Conservation (phyloP, 2,329 filamentous ascomycete species). For the Microdochium nivale region DNA sequence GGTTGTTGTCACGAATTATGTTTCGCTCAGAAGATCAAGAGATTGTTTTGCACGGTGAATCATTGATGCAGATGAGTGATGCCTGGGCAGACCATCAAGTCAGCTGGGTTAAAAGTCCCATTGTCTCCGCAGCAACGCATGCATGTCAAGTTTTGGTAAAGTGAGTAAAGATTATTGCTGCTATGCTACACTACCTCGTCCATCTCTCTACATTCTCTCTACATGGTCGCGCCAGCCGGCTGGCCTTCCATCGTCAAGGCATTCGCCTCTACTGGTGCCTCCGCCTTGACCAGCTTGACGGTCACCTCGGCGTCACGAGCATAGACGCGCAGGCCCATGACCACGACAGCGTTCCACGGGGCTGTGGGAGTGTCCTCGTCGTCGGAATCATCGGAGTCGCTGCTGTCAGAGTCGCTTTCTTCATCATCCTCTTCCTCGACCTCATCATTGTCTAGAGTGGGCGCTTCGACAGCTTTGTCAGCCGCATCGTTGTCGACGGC, state of each 20-base stretch:
- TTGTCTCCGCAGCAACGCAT: no score
- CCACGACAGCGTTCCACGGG: constrained; percentile 55
- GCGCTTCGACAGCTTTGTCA: constrained; percentile 1
- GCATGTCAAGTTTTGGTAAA: no score
- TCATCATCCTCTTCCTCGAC: constrained; percentile 15
- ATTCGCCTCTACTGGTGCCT: neutral
- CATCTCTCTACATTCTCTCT: neutral
- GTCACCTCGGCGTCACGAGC: neutral
- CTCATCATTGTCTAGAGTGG: constrained; percentile 8
- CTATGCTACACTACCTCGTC: no score
- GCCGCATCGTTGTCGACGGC: constrained; percentile 13
- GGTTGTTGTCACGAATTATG: no score
- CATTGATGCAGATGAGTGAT: no score
- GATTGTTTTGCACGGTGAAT: no score
- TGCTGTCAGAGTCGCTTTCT: constrained; percentile 11
- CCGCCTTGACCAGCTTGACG: neutral
- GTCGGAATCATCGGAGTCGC: constrained; percentile 8
- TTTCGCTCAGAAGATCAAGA: no score
- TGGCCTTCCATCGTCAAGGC: neutral
- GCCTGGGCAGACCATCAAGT: no score
- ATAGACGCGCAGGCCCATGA: constrained; percentile 54
- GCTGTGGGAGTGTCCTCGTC: constrained; percentile 4
- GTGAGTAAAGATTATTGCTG: no score
- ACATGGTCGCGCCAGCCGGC: neutral
- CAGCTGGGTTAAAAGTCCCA: no score